Evolutionary conservation across 2,329 filamentous ascomycete genomes (phyloP).

Genomic region (Aspergillus fumigatiaffinis): DNA sequence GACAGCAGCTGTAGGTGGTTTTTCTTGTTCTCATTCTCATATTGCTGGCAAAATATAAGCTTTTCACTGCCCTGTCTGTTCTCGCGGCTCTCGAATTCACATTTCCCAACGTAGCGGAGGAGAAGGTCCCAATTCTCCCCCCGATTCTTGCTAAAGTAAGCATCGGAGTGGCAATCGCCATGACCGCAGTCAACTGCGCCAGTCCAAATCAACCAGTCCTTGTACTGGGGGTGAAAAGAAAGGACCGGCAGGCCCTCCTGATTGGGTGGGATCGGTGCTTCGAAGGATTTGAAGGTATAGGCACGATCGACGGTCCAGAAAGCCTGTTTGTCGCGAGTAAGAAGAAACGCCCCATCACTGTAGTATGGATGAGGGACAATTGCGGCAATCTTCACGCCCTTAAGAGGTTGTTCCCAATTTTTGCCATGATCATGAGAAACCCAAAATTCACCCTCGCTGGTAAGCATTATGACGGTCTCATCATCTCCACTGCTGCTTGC

Average conservation of each 20-base stretch:
- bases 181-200: constrained; percentile 66
- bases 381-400: constrained; percentile 63
- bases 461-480: constrained; percentile 68
- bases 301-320: constrained; percentile 81
- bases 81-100: constrained; percentile 76
- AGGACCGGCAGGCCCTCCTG: constrained; percentile 51
- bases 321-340: constrained; percentile 65
- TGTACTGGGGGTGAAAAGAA: constrained; percentile 77
- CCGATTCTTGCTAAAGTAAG: constrained; percentile 73
- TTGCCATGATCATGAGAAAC: constrained; percentile 85
- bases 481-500: constrained; percentile 61
- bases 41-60: constrained; percentile 63
- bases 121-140: constrained; percentile 75
- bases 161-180: constrained; percentile 65
- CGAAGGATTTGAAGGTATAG: constrained; percentile 67
- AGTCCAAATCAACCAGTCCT: constrained; percentile 90
- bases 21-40: constrained; percentile 58
- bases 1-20: constrained; percentile 68
- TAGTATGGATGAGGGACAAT: constrained; percentile 78
- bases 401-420: constrained; percentile 69
- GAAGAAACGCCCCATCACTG: constrained; percentile 81
- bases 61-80: constrained; percentile 56
- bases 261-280: constrained; percentile 62
- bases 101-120: constrained; percentile 70
- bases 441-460: constrained; percentile 59